Evolutionary conservation across 495 filamentous ascomycete species (phyloP).

Genomic region (Hapsidospora chrysogenum): DNA sequence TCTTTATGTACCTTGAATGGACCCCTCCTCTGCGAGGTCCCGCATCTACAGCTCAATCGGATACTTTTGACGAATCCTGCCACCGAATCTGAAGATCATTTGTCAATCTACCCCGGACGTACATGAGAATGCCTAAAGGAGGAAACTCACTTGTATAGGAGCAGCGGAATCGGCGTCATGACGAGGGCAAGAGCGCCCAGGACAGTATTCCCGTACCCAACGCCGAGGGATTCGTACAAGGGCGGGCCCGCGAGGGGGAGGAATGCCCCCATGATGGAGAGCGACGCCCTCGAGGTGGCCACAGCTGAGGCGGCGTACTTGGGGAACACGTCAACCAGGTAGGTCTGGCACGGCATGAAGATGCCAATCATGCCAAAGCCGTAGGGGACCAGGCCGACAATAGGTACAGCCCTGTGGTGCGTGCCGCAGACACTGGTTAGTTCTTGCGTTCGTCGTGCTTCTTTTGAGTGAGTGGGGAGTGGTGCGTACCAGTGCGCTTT

Average conservation of each 20-base stretch:
- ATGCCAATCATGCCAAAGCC: constrained; percentile 34
- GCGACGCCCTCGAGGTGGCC: constrained; percentile 35
- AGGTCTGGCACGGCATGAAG: constrained; percentile 36
- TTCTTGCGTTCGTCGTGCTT: too few species aligned
- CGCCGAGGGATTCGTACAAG: constrained; percentile 37
- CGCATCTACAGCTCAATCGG: too few species aligned
- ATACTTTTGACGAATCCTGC: too few species aligned
- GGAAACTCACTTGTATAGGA: too few species aligned
- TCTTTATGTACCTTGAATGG: too few species aligned
- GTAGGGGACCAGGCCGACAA: constrained; percentile 32
- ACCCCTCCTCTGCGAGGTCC: too few species aligned
- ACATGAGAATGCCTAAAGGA: too few species aligned
- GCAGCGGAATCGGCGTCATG: not conserved
- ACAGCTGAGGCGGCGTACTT: constrained; percentile 43
- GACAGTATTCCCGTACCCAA: constrained; percentile 45
- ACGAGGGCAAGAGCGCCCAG: constrained; percentile 40
- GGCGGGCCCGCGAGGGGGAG: constrained; percentile 34
- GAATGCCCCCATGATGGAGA: constrained; percentile 37
- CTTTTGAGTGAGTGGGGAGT: too few species aligned
- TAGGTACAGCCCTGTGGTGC: constrained; percentile 33
- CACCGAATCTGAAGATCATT: too few species aligned
- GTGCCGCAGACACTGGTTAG: too few species aligned
- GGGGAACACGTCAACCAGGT: constrained; percentile 40
- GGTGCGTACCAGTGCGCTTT: too few species aligned
- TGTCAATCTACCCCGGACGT: too few species aligned